Base-by-base conservation (phyloP, 2,329 filamentous ascomycete genomes). In the Blastomyces emzantsi region DNA sequence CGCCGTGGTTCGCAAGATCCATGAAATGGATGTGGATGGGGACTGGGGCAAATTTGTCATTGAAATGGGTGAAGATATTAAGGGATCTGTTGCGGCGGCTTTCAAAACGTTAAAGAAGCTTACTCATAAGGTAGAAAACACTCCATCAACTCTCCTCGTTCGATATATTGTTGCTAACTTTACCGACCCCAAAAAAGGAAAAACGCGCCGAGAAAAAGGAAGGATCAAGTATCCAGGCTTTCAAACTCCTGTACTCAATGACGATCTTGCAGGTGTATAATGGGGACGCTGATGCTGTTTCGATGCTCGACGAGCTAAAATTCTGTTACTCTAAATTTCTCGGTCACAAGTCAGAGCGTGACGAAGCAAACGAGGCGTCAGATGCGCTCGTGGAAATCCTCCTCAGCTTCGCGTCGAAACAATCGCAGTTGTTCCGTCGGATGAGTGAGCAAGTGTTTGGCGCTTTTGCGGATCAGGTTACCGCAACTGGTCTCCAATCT, bases 261-360 rank as follows among this genome's bases (percentile, higher is more conserved):
- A 89, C 91, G 0, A 84, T 97, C 17, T 81, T 97, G 63, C 91
- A 97, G 74, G 82, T 96, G 9, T 96, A 96, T 77, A 92, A 93
- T 70, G 90, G 91, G 30, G 92, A 96, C 64, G 82, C 89, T 0
- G 94, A 97, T 72, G 90, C 92, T 0, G 83, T 96, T 28, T 87
- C 88, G 59, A 87, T 94, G 66, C 79, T 97, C 9, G 85, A 89
- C 62, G 93, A 97, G 69, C 81, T 97, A n/a, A 84, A 88, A 67
- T 81, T 88, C 64, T 92, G 89, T 73, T 88, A 88, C 64, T 82
- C 89, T 54, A 87, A 86, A 70, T 80, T 89, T 63, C 71, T 81
- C 63, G 73, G 75, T 30, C 74, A 76, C 60, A 82, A 86, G 67
- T 76, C 77, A 0, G 81, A 85, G 66, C 76, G 84, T 72, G 73